Conservation (phyloP, 139 green algal genomes). For the Tetradesmus lagerheimii region DNA sequence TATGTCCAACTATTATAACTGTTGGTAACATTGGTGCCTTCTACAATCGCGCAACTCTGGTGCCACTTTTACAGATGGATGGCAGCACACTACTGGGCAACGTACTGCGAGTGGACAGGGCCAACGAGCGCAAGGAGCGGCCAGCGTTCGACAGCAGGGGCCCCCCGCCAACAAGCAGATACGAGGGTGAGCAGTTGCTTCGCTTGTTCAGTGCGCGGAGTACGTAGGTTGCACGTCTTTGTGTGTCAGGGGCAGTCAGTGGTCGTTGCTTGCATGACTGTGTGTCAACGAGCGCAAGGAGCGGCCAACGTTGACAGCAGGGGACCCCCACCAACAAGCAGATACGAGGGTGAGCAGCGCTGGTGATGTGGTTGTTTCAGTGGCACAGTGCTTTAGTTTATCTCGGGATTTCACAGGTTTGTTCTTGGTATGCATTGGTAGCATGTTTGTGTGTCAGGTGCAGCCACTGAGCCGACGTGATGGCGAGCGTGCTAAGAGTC, state of each 20-base stretch:
- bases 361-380: too few species aligned
- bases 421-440: too few species aligned
- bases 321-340: not conserved
- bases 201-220: too few species aligned
- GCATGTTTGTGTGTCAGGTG: too few species aligned
- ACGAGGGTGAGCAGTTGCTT: not conserved
- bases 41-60: not conserved
- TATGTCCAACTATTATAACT: too few species aligned
- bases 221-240: too few species aligned
- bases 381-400: too few species aligned
- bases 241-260: too few species aligned
- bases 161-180: not conserved
- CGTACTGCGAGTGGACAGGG: slow-evolving; percentile 22
- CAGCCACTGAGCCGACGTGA: too few species aligned
- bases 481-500: too few species aligned
- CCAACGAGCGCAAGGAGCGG: slow-evolving; percentile 42
- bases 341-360: not conserved
- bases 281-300: slow-evolving; percentile 35
- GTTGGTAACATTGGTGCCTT: not conserved
- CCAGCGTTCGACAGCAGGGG: not conserved
- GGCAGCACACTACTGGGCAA: slow-evolving; percentile 20
- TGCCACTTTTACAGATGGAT: slow-evolving; percentile 13
- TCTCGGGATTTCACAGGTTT: too few species aligned
- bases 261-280: too few species aligned
- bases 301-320: slow-evolving; percentile 5